Conservation (phyloP, 2,329 filamentous ascomycete genomes). For the Chrysoporthe austroafricana region DNA sequence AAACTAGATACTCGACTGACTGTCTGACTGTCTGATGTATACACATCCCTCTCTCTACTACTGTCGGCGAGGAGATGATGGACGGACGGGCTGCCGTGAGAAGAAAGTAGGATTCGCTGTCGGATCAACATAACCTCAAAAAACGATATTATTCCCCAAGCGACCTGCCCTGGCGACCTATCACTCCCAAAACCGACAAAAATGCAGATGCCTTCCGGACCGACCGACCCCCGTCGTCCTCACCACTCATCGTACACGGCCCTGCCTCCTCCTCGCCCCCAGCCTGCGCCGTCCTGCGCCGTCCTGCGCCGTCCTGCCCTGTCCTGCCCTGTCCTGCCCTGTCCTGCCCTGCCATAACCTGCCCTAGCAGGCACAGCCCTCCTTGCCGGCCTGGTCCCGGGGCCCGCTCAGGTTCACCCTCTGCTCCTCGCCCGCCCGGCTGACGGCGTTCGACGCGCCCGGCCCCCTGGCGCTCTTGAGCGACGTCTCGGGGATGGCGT, state of each 20-base stretch:
- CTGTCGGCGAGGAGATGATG: too few relatives aligned
- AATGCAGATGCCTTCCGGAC: slow-evolving; percentile 26
- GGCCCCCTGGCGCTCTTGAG: slow-evolving; percentile 85
- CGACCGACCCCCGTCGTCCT: neutral
- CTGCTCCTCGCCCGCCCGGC: slow-evolving; percentile 67
- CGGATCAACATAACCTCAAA: slow-evolving; percentile 20
- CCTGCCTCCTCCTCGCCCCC: neutral
- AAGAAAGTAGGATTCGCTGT: slow-evolving; percentile 26
- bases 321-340: neutral
- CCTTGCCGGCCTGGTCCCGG: slow-evolving; percentile 76
- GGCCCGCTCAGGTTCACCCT: slow-evolving; percentile 82
- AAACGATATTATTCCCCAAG: slow-evolving; percentile 26
- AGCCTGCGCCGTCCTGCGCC: too few relatives aligned
- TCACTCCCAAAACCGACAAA: slow-evolving; percentile 10
- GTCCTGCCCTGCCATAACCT: slow-evolving; percentile 3
- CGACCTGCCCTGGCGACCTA: slow-evolving; percentile 26
- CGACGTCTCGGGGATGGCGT: slow-evolving; percentile 95
- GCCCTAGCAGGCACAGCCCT: slow-evolving; percentile 83
- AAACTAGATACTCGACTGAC: too few relatives aligned
- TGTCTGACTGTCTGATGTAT: too few relatives aligned
- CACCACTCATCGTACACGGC: neutral
- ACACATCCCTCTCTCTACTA: too few relatives aligned
- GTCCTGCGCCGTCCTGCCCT: too few relatives aligned
- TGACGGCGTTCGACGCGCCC: slow-evolving; percentile 62
- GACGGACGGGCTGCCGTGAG: neutral